Evolutionary conservation across 2,329 filamentous ascomycete genomes (phyloP), one percentile per base, ranked within the genome.

Genomic region (Phialocephala sp.): DNA sequence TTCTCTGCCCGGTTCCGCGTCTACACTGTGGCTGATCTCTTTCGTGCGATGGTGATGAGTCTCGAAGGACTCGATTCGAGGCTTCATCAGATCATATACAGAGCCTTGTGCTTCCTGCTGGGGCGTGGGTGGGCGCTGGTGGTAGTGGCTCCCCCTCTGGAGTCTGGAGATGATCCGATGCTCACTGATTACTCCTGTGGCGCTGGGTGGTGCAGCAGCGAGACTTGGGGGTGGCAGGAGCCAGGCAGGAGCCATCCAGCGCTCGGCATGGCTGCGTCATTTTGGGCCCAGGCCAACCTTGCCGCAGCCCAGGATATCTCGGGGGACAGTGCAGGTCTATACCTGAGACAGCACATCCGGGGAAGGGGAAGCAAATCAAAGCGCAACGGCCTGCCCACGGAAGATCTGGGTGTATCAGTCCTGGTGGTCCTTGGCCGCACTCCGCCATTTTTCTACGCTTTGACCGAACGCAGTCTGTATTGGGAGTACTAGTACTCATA

Each of bases 1-100:
- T 43, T 59, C 55, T 60, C 58, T 60, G 52, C 54, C 58, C 59
- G 56, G 59, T 37, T 60, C 64, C 57, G 47, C 52, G 54, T 6
- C 63, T 62, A 35, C 15, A 14, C 35, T 12, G 60, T 63, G 64
- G 56, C 57, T 63, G 59, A 41, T 59, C 20, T 45, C 22, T 35
- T 61, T 32, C 27, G 59, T 37, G 20, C n/a, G 57, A 59, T 47
- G 14, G 27, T 32, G 27, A 32, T 8, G 55, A 18, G 18, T 41
- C 37, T 32, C 32, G 56, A 37, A 9, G 18, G n/a, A 50, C 45
- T 50, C n/a, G 45, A 22, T 22, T 22, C 27, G 27, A 32, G 27
- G 6, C 6, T 3, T 11, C 12, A 20, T 50, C 45, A 50, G n/a
- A 50, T 50, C 20, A 50, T 45, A 50, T 50, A 50, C 22, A 22